Conservation (phyloP, 2,329 filamentous ascomycete genomes). For the Colletotrichum simmondsii region DNA sequence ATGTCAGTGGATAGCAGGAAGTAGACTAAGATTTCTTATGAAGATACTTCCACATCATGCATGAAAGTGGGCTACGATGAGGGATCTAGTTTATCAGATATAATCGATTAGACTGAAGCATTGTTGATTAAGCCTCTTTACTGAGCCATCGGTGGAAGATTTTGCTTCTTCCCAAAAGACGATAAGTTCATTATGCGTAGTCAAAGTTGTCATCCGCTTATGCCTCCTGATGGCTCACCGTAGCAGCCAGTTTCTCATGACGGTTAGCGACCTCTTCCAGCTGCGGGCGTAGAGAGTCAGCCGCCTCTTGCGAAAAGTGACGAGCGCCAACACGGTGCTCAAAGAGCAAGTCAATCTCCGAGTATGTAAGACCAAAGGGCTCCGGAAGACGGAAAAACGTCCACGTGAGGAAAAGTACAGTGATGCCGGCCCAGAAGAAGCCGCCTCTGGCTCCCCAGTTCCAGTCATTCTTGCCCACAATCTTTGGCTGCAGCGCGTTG, state of each 20-base stretch:
- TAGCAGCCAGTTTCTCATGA: conserved; percentile 27
- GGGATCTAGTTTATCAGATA: neutral
- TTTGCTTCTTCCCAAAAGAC: too few relatives aligned
- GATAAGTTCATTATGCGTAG: too few relatives aligned
- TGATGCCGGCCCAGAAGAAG: conserved; percentile 43
- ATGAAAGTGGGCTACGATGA: neutral
- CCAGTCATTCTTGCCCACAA: conserved; percentile 37
- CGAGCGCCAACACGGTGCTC: conserved; percentile 37
- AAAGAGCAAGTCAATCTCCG: conserved; percentile 41
- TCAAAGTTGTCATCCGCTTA: neutral
- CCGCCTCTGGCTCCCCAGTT: conserved; percentile 44
- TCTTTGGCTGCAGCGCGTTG: conserved; percentile 37
- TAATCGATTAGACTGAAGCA: neutral
- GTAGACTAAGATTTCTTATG: neutral
- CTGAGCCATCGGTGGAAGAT: neutral
- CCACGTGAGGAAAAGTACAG: conserved; percentile 42
- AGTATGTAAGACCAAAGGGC: conserved; percentile 40
- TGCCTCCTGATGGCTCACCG: conserved; percentile 26
- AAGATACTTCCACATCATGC: neutral
- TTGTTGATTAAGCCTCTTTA: neutral
- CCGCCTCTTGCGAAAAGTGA: conserved; percentile 32
- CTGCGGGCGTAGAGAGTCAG: conserved; percentile 31
- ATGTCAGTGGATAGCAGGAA: neutral
- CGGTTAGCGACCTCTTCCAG: conserved; percentile 35
- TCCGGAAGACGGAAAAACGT: conserved; percentile 45